These are phyloP conservation scores for Wickerhamomyces strasburgensis DNA, from an alignment of 805 yeast genomes.

Conservation along the genomic window DNA sequence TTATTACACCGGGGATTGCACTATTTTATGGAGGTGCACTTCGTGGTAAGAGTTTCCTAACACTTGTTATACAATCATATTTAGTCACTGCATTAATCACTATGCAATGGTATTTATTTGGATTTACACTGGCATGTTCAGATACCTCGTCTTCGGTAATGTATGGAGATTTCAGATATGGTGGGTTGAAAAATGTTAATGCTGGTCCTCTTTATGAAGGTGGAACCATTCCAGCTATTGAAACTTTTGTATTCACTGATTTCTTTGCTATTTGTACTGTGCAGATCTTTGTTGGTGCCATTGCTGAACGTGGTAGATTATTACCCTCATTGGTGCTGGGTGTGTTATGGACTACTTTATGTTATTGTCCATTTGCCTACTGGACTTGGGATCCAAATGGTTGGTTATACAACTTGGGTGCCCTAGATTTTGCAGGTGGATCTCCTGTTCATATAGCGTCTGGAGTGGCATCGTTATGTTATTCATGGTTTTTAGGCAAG, in stretches of 20 bases:
- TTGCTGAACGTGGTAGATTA: slow-evolving; percentile 89
- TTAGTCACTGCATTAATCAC: slow-evolving; percentile 65
- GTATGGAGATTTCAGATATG: slow-evolving; percentile 74
- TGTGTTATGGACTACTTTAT: slow-evolving; percentile 83
- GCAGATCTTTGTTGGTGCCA: slow-evolving; percentile 86
- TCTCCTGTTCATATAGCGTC: slow-evolving; percentile 94
- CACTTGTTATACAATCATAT: slow-evolving; percentile 74
- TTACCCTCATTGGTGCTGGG: slow-evolving; percentile 75
- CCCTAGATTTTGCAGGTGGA: slow-evolving; percentile 96
- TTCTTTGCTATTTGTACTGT: slow-evolving; percentile 86
- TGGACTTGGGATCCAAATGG: slow-evolving; percentile 96
- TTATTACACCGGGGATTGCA: slow-evolving; percentile 94
- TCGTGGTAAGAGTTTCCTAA: slow-evolving; percentile 72
- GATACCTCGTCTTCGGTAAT: slow-evolving; percentile 61
- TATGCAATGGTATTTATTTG: slow-evolving; percentile 97
- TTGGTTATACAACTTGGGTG: slow-evolving; percentile 93
- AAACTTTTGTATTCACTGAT: slow-evolving; percentile 74
- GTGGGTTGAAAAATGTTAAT: slow-evolving; percentile 68
- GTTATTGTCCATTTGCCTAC: slow-evolving; percentile 87
- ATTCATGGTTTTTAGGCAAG: slow-evolving; percentile 71
- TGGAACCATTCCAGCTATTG: slow-evolving; percentile 43
- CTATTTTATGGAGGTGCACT: slow-evolving; percentile 66
- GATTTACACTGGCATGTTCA: slow-evolving; percentile 85
- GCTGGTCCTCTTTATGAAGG: slow-evolving; percentile 73
- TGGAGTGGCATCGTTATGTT: slow-evolving; percentile 87